Base-by-base conservation (phyloP, 2,329 filamentous ascomycete genomes). In the Davidsoniella eucalypti region DNA sequence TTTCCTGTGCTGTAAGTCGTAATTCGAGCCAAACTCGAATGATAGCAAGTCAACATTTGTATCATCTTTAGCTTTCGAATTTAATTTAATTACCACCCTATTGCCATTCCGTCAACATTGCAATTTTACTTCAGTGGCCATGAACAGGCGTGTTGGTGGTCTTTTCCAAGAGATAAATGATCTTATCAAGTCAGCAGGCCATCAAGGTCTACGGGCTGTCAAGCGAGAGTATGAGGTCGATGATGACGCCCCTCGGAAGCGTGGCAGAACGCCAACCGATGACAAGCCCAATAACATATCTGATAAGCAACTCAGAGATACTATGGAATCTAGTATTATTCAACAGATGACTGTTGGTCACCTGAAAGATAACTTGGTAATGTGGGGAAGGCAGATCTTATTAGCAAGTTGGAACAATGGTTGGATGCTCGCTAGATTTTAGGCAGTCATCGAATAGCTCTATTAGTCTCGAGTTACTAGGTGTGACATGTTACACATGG, bases 81-180 rank as follows among this genome's bases (percentile, higher is more conserved):
- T 10, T 1, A 23, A 23, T 23, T 5, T 23, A 23, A 12, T 33
- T 9, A 33, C 4, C 29, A 9, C 12, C 29, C 29, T 1, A 9
- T 12, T 1, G 6, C 29, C 8, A 12, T 10, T 33, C 29, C 12
- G 12, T 12, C 29, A 33, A 33, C 9, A 12, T 33, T 12, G 4
- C 3, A 1, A 8, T 33, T 23, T 23, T 23, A 23, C 21, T 23
- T 23, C 21, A 5, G 21, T 23, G 21, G 86, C 93, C 56, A 96
- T 98, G 50, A 78, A 87, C 62, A 96, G 93, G 67, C 79, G 90
- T 26, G 82, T 84, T 1, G 88, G 87, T 0, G 75, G 78, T 2
- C 85, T 87, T 59, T 74, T 94, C 8, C 69, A 82, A 43, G 79
- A 85, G 33, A 94, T 88, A 80, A 80, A 84, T 3, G 67, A 67